Percentiles rank a stretch among this genome's conserved stretches.
phyloP scores from a whole-genome alignment of 2,329 filamentous ascomycete species.

The Raffaelea arxii region DNA sequence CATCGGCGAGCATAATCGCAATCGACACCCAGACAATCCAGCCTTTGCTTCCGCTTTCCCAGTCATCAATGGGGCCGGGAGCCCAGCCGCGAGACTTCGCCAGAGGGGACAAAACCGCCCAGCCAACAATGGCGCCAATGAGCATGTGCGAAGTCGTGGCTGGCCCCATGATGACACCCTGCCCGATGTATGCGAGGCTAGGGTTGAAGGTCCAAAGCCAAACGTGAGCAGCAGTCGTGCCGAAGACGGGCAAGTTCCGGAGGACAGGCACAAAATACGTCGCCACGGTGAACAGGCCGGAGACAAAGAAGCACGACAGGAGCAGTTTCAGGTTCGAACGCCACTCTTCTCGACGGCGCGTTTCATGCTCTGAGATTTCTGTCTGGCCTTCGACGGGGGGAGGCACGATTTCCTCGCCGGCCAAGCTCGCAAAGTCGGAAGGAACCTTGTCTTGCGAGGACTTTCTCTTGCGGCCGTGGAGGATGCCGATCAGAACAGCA shows the following conservation, averaged over 20 bases:
- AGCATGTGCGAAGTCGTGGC: slow-evolving; percentile 95
- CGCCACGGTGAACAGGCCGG: slow-evolving; percentile 61
- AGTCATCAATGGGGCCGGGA: slow-evolving; percentile 74
- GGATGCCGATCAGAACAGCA: slow-evolving; percentile 80
- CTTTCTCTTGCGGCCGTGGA: slow-evolving; percentile 51
- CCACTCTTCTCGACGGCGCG: slow-evolving; percentile 26
- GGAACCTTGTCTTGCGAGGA: slow-evolving; percentile 6
- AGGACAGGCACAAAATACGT: slow-evolving; percentile 87
- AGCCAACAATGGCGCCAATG: slow-evolving; percentile 77
- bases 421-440: slow-evolving; percentile 19
- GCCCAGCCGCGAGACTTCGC: slow-evolving; percentile 85
- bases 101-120: slow-evolving; percentile 82
- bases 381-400: background rate
- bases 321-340: slow-evolving; percentile 43
- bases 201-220: slow-evolving; percentile 98
- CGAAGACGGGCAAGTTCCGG: slow-evolving; percentile 80
- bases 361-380: slow-evolving; percentile 12
- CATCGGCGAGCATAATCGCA: slow-evolving; percentile 93
- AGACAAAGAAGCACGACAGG: slow-evolving; percentile 46
- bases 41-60: slow-evolving; percentile 88
- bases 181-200: slow-evolving; percentile 91
- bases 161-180: slow-evolving; percentile 97
- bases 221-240: slow-evolving; percentile 57
- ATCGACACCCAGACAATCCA: slow-evolving; percentile 98
- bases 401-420: slow-evolving; percentile 8